phyloP scores from a whole-genome alignment of 305 asterid genomes.

The Fraxinus velutina region DNA sequence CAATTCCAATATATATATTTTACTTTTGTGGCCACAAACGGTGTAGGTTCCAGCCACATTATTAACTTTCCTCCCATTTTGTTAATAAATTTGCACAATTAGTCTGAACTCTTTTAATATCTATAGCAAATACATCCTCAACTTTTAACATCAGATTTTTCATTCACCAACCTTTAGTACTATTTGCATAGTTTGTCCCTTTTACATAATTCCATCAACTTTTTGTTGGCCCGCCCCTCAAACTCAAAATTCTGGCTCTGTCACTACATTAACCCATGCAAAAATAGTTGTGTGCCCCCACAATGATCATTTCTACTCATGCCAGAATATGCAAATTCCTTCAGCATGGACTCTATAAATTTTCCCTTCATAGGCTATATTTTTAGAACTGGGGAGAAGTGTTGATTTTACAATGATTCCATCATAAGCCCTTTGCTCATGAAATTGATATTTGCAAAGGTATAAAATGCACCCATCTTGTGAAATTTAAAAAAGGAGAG shows the following conservation, averaged over 20 bases:
- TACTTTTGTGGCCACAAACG: neutral
- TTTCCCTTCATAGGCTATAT: neutral
- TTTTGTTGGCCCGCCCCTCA: neutral
- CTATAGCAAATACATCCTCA: neutral
- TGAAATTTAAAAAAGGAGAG: neutral
- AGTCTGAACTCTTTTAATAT: neutral
- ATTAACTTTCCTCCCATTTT: neutral
- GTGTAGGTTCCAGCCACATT: neutral
- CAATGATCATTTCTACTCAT: neutral
- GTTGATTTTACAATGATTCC: neutral
- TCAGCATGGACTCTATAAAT: neutral
- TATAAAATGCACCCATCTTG: neutral
- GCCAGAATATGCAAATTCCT: neutral
- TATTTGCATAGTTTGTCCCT: neutral
- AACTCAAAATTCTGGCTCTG: neutral
- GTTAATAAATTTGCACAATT: neutral
- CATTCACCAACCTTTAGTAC: neutral
- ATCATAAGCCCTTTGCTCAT: conserved; percentile 5
- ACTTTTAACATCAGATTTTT: neutral
- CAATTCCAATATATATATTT: neutral
- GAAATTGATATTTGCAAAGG: neutral
- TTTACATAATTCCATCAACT: neutral
- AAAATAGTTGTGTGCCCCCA: neutral
- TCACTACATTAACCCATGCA: neutral
- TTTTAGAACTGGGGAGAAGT: neutral